A percentile compares a stretch with the other conserved stretches of the same genome.
Evolutionary conservation across 176 grass and related monocot species (phyloP).

Genomic region (Ensete glaucum): DNA sequence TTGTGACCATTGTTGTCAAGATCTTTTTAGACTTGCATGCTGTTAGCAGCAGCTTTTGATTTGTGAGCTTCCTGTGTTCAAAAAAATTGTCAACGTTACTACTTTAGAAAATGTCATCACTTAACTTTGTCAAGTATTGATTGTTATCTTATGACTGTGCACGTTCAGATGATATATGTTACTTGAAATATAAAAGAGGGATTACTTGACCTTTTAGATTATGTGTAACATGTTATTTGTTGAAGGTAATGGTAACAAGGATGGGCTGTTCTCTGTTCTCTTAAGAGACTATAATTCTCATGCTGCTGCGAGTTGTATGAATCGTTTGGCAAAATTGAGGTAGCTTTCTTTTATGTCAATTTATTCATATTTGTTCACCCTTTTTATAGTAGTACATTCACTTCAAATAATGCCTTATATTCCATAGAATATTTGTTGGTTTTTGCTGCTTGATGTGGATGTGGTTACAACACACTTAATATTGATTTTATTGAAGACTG

Average conservation of each 20-base stretch:
- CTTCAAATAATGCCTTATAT: neutral
- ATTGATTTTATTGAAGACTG: neutral
- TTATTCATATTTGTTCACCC: neutral
- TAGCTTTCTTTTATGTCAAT: constrained; percentile 15
- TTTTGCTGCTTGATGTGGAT: neutral
- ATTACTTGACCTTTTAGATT: neutral
- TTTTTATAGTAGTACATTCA: neutral
- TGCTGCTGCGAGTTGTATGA: constrained; percentile 99
- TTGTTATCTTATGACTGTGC: neutral
- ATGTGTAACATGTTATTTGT: constrained; percentile 17
- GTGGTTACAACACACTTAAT: neutral
- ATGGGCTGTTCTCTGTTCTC: constrained; percentile 82
- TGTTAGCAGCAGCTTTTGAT: no score
- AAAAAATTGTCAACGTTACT: neutral
- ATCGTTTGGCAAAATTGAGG: constrained; percentile 95
- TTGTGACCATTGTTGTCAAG: no score
- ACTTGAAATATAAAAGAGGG: neutral
- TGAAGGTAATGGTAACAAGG: constrained; percentile 85
- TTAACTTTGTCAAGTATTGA: neutral
- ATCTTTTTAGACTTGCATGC: no score
- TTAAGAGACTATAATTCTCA: constrained; percentile 97
- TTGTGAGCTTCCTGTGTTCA: neutral
- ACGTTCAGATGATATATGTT: neutral
- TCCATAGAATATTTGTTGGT: neutral
- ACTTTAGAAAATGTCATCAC: neutral